Evolutionary conservation across 768 basidiomycete species (phyloP).

Genomic region (Vararia minispora): DNA sequence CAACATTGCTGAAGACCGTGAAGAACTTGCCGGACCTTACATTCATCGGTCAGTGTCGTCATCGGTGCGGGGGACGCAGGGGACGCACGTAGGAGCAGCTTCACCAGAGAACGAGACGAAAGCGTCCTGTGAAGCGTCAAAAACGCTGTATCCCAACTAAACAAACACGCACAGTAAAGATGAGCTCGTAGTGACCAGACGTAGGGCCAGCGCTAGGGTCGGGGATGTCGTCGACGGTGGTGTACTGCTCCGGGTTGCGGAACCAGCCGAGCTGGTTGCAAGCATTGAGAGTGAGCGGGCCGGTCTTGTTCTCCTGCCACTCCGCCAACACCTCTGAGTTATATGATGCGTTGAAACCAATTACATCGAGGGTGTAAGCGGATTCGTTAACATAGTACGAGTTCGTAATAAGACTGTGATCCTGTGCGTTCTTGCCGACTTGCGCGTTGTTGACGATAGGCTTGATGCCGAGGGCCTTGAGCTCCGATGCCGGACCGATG

Average conservation of each 20-base stretch:
- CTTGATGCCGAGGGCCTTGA: constrained; percentile 18
- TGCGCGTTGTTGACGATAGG: constrained; percentile 23
- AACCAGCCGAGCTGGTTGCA: constrained; percentile 6
- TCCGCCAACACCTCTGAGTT: background rate
- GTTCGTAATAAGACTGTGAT: constrained; percentile 8
- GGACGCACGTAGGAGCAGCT: background rate
- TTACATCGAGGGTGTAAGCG: constrained; percentile 2
- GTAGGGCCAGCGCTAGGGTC: constrained; percentile 2
- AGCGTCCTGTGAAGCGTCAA: constrained; percentile 1
- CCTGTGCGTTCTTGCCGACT: constrained; percentile 28
- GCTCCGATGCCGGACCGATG: constrained; percentile 21
- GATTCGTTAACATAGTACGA: constrained; percentile 1
- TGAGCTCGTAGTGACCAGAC: constrained; percentile 2
- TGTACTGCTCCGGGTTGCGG: background rate
- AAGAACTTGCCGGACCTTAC: constrained; percentile 5
- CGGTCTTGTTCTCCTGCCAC: background rate
- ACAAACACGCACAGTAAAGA: constrained; percentile 5
- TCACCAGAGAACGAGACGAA: constrained; percentile 2
- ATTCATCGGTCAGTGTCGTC: too few relatives aligned
- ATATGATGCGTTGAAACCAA: background rate
- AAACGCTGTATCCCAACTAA: background rate
- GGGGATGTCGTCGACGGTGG: background rate
- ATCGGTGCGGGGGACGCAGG: too few relatives aligned
- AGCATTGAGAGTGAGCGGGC: background rate
- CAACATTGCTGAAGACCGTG: constrained; percentile 5